These are phyloP conservation scores for Solanum stenotomum DNA, from an alignment of 257 asterid species.

Conservation along the genomic window DNA sequence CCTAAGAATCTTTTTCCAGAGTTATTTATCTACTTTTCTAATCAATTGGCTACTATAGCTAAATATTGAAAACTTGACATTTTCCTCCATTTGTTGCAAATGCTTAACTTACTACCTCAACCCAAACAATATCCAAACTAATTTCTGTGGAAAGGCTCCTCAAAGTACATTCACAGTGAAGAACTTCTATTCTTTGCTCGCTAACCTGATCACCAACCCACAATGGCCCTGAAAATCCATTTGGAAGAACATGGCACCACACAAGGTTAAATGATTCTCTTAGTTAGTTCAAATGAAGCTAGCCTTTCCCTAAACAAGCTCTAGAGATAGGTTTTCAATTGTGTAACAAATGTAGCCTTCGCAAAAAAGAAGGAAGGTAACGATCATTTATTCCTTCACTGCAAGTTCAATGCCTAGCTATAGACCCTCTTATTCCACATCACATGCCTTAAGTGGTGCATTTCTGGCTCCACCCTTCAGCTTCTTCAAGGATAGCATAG, in stretches of 20 bases:
- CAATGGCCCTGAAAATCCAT: not conserved
- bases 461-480: not conserved
- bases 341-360: no score
- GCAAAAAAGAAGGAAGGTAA: no score
- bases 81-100: not conserved
- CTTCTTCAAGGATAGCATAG: not conserved
- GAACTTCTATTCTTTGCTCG: not conserved
- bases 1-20: not conserved
- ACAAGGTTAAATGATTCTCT: not conserved
- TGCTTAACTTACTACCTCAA: not conserved
- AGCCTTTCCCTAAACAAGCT: not conserved
- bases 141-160: not conserved
- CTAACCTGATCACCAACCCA: not conserved
- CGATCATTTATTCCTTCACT: not conserved
- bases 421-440: not conserved
- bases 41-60: not conserved
- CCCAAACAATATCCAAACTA: not conserved
- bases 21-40: not conserved
- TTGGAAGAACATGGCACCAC: not conserved
- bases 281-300: not conserved
- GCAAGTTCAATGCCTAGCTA: not conserved
- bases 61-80: not conserved
- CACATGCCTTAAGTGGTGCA: not conserved
- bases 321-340: no score
- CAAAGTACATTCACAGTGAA: not conserved